phyloP scores from a whole-genome alignment of 352 stramenopile genomes.

The Phytophthora cryptogea region DNA sequence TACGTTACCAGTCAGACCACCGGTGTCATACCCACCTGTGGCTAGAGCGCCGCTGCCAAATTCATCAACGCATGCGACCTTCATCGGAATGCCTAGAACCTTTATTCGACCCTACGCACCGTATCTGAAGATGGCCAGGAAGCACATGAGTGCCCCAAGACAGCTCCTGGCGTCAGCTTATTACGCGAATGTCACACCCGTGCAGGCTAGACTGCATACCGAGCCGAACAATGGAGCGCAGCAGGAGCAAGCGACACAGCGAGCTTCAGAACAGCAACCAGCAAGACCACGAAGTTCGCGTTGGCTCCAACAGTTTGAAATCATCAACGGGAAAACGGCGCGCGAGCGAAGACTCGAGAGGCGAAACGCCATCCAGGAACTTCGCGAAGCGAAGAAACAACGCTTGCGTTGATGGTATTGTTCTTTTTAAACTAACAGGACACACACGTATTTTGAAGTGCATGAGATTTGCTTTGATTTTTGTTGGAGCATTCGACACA shows the following conservation, averaged over 20 bases:
- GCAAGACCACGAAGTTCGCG: background rate
- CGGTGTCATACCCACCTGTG: no score
- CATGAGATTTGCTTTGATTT: no score
- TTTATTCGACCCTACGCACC: background rate
- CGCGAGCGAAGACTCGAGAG: constrained; percentile 20
- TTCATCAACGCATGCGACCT: background rate
- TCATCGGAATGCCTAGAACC: background rate
- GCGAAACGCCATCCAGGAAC: constrained; percentile 6
- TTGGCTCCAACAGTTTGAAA: constrained; percentile 24
- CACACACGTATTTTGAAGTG: no score
- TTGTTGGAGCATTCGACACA: no score
- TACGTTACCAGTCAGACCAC: no score
- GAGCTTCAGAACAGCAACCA: constrained; percentile 2
- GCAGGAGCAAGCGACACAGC: background rate
- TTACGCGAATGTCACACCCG: background rate
- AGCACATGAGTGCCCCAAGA: background rate
- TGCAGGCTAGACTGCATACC: background rate
- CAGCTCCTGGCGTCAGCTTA: background rate
- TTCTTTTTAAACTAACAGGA: no score
- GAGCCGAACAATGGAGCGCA: background rate
- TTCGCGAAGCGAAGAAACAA: constrained; percentile 3
- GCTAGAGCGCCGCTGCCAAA: no score
- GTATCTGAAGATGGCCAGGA: constrained; percentile 3
- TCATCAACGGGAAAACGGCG: constrained; percentile 23
- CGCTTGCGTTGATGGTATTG: background rate